Base-by-base conservation (phyloP, 192 early-diverging fungal species). In the Linnemannia zychae region DNA sequence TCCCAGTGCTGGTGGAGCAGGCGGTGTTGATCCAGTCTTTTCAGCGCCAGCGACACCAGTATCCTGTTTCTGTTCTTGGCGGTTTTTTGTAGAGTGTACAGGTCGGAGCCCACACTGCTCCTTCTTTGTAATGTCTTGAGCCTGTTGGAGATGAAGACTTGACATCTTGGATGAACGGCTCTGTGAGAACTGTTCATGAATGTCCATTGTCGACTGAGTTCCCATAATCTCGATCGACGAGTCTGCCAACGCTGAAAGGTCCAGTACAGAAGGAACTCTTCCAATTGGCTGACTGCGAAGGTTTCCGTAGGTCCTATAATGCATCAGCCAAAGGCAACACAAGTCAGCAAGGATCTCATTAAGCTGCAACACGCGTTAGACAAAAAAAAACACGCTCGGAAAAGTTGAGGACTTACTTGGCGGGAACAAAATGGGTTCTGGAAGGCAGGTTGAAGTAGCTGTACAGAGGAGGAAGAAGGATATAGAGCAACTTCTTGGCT, bases 371-470 rank as follows among this genome's bases (percentile, higher is more conserved):
- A n/a, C n/a, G n/a, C n/a, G n/a, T 24, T 17, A n/a, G 24, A 17
- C 18, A 17, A 17, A 16, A 13, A 5, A 24, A 7, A 33, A n/a
- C 38, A 40, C 38, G 20, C 9, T 15, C 40, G 13, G 3, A 33
- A 31, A 12, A 9, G 15, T 31, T 31, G 57, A 63, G 12, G n/a
- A n/a, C 80, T 67, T 82, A 82, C 81, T 85, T 85, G 52, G 78
- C 83, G 24, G 83, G 77, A 1, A 79, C 77, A 47, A 85, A 85
- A 36, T 85, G 83, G 22, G 74, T 73, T 31, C 90, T 78, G 31
- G 89, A 88, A 17, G 90, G 90, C 33, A 91, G 70, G 46, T 91
- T 91, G 40, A 90, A 90, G 66, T 86, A 87, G 36, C 88, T 52
- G 75, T 91, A 91, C 9, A 91, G 82, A 34, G 90, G 90, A 28